A percentile compares a stretch with the other conserved stretches of the same genome.
These are phyloP conservation scores for Eleusine coracana DNA, from an alignment of 176 grass and related monocot genomes.

Conservation along the genomic window DNA sequence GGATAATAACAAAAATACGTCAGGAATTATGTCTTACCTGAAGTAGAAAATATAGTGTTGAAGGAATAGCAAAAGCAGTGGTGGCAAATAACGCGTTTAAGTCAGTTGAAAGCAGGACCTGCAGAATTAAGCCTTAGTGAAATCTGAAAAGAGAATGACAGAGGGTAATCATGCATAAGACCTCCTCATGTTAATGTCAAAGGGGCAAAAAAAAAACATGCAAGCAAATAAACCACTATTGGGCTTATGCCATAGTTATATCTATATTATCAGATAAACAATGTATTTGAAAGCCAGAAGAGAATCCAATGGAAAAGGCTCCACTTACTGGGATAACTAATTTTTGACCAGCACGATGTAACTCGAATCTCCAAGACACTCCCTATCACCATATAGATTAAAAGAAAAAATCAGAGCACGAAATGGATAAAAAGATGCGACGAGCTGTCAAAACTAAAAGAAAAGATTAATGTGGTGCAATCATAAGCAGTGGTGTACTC, in stretches of 20 bases:
- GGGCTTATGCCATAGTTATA: slow-evolving; percentile 11
- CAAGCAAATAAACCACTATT: slow-evolving; percentile 21
- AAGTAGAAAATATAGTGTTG: slow-evolving; percentile 91
- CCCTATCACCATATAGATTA: slow-evolving; percentile 54
- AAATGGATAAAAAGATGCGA: slow-evolving; percentile 1
- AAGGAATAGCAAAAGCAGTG: slow-evolving; percentile 86
- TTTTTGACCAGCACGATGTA: slow-evolving; percentile 85
- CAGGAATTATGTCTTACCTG: slow-evolving; percentile 62
- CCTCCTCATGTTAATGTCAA: slow-evolving; percentile 8
- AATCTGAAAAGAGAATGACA: slow-evolving; percentile 41
- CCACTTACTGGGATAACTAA: slow-evolving; percentile 88
- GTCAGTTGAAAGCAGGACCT: slow-evolving; percentile 88
- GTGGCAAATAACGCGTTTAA: slow-evolving; percentile 70
- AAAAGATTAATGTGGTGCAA: slow-evolving; percentile 6
- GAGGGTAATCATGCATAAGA: slow-evolving; percentile 15
- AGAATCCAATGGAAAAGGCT: slow-evolving; percentile 23
- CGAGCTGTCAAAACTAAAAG: slow-evolving; percentile 30
- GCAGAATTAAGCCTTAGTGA: slow-evolving; percentile 40
- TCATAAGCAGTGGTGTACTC: not conserved
- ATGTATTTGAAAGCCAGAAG: slow-evolving; percentile 17
- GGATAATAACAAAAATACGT: slow-evolving; percentile 33
- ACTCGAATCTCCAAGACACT: slow-evolving; percentile 93
- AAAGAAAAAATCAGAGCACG: slow-evolving; percentile 21
- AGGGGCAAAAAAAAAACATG: slow-evolving; percentile 10
- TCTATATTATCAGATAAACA: slow-evolving; percentile 27